These are phyloP conservation scores for Wickerhamomyces canadensis DNA, from an alignment of 805 yeast genomes.

Conservation along the genomic window DNA sequence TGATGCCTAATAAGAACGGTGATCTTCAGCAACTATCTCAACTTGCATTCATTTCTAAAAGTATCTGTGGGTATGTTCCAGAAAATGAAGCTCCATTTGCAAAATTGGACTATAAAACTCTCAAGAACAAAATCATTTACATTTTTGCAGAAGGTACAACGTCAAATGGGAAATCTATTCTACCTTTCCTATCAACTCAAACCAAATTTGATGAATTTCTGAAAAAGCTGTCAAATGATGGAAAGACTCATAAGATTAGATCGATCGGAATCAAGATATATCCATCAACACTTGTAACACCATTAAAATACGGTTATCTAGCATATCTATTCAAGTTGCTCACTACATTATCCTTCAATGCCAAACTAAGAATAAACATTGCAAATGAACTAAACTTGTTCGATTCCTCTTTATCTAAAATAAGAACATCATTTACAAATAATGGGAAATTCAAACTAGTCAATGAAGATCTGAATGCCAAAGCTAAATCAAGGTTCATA, in stretches of 20 bases:
- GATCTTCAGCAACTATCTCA: constrained; percentile 23
- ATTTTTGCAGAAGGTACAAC: constrained; percentile 79
- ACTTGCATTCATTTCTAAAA: constrained; percentile 26
- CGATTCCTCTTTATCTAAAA: constrained; percentile 20
- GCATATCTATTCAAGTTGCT: constrained; percentile 18
- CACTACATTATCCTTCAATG: constrained; percentile 16
- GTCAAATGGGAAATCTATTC: constrained; percentile 72
- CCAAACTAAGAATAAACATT: constrained; percentile 22
- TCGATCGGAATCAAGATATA: constrained; percentile 25
- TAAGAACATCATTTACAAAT: constrained; percentile 30
- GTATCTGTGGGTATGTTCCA: constrained; percentile 14
- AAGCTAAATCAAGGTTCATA: constrained; percentile 40
- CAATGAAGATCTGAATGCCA: constrained; percentile 37
- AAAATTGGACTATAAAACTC: constrained; percentile 14
- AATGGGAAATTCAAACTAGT: constrained; percentile 46
- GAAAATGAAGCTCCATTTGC: constrained; percentile 1
- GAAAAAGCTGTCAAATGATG: neutral
- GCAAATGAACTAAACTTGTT: constrained; percentile 16
- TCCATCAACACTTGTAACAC: constrained; percentile 27
- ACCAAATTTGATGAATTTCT: constrained; percentile 15
- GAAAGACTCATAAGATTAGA: constrained; percentile 12
- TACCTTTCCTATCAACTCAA: constrained; percentile 44
- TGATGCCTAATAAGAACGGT: constrained; percentile 32
- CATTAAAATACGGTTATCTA: constrained; percentile 17
- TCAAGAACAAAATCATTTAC: constrained; percentile 40